Conservation (phyloP, 495 filamentous ascomycete genomes). For the Corynascus novoguineensis region DNA sequence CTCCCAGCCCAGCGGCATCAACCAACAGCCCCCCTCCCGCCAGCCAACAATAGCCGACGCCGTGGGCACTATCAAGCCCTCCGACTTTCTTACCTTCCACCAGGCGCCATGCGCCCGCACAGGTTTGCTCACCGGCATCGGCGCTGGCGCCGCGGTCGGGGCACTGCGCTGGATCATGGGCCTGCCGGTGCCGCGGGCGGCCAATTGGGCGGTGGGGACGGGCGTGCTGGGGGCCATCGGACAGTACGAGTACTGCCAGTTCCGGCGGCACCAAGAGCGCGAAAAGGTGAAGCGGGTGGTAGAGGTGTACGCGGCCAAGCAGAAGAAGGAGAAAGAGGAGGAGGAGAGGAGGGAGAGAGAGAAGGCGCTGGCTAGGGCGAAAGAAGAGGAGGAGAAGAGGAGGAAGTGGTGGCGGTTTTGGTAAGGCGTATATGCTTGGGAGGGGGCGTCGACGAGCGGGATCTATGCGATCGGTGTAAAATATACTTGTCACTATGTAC, state of each 20-base stretch:
- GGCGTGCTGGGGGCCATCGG: slow-evolving; percentile 59
- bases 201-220: slow-evolving; percentile 78
- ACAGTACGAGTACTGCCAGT: slow-evolving; percentile 78
- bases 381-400: slow-evolving; percentile 33
- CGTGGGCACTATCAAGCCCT: slow-evolving; percentile 56
- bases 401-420: slow-evolving; percentile 48
- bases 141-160: slow-evolving; percentile 66
- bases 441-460: neutral
- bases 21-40: neutral
- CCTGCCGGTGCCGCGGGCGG: slow-evolving; percentile 49
- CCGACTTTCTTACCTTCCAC: slow-evolving; percentile 69
- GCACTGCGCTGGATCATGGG: slow-evolving; percentile 65
- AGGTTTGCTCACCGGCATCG: slow-evolving; percentile 76
- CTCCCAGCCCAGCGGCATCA: slow-evolving; percentile 3
- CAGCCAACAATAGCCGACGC: slow-evolving; percentile 52
- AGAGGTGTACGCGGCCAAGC: slow-evolving; percentile 70
- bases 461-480: neutral
- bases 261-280: slow-evolving; percentile 61
- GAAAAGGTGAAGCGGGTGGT: slow-evolving; percentile 73
- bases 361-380: no score
- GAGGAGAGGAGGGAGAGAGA: slow-evolving; percentile 38
- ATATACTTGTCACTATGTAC: neutral
- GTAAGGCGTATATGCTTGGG: slow-evolving; percentile 26
- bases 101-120: slow-evolving; percentile 79
- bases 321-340: slow-evolving; percentile 47